Base-by-base conservation (phyloP, 1,139 yeast genomes). In the Eremothecium coryli region DNA sequence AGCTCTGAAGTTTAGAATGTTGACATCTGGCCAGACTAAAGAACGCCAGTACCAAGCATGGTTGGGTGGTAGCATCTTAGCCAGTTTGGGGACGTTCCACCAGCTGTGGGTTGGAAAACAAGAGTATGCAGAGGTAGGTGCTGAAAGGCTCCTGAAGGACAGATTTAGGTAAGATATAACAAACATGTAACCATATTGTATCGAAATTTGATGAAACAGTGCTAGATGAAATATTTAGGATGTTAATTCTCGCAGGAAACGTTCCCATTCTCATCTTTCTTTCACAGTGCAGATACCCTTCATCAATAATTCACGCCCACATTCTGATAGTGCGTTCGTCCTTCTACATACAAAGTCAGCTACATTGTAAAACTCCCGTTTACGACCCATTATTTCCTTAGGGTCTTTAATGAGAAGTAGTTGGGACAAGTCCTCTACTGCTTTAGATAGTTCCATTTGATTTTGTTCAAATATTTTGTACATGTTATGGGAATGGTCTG, bases 41-140 rank as follows among this genome's bases (percentile, higher is more conserved):
- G 98, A 90, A 59, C 71, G 97, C 50, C 74, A 76, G 45, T 82
- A 75, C 54, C 86, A 93, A 43, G 70, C 93, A 5, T 90, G 98
- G 97, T 73, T 90, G 37, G 99, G 99, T 28, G 97, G 96, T 5
- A 79, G 93, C 45, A 93, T 90, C 26, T 66, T 90, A 39, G 80
- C 95, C 3, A 81, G 95, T 37, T 68, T 90, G 50, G 98, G 98
- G 18, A 86, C 96, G 2, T 90, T 90, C 67, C 98, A 90, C 58
- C 98, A 90, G 60, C 66, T 82, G 64, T 90, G 98, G 97, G 95
- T 90, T 3, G 82, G 93, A 29, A 81, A 78, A 56, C 76, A 75
- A 48, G 98, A 90, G 60, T 85, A 82, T 50, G 85, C 85, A 43
- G 98, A 90, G 56, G 90, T 80, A 18, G 98, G 98, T 7, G 73